Evolutionary conservation across 2,329 filamentous ascomycete genomes (phyloP).

Genomic region (Myrmaecium sp.): DNA sequence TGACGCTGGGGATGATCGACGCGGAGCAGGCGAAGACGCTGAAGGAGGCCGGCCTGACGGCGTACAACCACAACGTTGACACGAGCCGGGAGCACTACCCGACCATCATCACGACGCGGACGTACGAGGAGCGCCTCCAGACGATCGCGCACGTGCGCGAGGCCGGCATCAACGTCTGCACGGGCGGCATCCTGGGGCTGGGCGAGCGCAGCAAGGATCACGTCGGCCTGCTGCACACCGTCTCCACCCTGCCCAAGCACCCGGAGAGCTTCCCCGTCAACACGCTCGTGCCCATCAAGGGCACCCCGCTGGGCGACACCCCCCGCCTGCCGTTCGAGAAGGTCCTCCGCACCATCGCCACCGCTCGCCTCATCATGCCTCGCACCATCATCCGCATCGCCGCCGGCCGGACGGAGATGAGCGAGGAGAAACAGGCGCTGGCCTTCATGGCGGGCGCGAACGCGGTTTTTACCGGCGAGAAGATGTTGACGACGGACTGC

Average conservation of each 20-base stretch:
- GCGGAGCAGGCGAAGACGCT: conserved; percentile 62
- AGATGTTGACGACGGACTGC: conserved; percentile 86
- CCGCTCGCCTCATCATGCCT: conserved; percentile 69
- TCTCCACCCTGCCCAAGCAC: conserved; percentile 62
- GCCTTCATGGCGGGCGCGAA: conserved; percentile 88
- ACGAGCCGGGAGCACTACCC: conserved; percentile 83
- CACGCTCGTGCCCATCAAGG: conserved; percentile 77
- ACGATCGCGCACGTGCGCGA: conserved; percentile 68
- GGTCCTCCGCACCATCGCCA: conserved; percentile 68
- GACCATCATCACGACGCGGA: conserved; percentile 66
- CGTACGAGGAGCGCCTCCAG: conserved; percentile 71
- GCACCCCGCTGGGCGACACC: conserved; percentile 63
- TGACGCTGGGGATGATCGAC: conserved; percentile 91
- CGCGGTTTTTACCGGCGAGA: conserved; percentile 88
- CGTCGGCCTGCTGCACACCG: conserved; percentile 67
- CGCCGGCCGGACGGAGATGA: conserved; percentile 67
- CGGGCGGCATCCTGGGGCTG: conserved; percentile 71
- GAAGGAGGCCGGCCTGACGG: conserved; percentile 68
- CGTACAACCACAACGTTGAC: conserved; percentile 91
- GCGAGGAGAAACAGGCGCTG: conserved; percentile 73
- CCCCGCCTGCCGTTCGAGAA: conserved; percentile 60
- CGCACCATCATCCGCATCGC: conserved; percentile 74
- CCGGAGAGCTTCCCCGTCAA: conserved; percentile 88
- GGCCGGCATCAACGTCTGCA: conserved; percentile 80
- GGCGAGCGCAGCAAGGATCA: conserved; percentile 67